A percentile compares a stretch with the other conserved stretches of the same genome.
Conservation (phyloP, 2,329 filamentous ascomycete genomes). For the Ascocoryne sarcoides region DNA sequence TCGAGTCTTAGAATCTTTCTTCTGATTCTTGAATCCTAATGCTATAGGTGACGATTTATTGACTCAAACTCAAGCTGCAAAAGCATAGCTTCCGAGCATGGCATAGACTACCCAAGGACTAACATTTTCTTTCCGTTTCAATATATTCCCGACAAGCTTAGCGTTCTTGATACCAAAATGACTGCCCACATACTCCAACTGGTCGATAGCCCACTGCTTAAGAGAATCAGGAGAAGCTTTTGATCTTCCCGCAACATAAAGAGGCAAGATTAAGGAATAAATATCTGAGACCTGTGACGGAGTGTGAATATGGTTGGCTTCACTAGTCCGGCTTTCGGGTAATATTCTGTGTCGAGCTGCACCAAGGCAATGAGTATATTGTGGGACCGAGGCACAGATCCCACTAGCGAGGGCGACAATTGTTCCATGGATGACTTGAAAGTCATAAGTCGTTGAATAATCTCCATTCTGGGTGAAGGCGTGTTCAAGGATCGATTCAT, state of each 20-base stretch:
- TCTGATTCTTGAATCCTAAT: too few species aligned
- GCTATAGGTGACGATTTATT: too few species aligned
- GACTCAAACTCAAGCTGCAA: too few species aligned
- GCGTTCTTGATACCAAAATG: constrained; percentile 15
- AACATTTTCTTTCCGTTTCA: constrained; percentile 2
- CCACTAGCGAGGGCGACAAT: constrained; percentile 1
- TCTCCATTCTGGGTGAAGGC: background rate
- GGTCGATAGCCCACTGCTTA: constrained; percentile 7
- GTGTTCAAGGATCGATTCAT: constrained; percentile 4
- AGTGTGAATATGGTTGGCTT: background rate
- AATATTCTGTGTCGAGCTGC: constrained; percentile 1
- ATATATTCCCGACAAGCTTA: constrained; percentile 9
- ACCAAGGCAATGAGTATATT: constrained; percentile 8
- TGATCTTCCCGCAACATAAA: constrained; percentile 8
- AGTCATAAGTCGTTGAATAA: background rate
- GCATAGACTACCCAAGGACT: constrained; percentile 9
- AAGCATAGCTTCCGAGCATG: constrained; percentile 13
- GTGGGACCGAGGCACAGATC: constrained; percentile 11
- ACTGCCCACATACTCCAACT: constrained; percentile 6
- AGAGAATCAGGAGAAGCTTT: background rate
- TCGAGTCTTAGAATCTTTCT: too few species aligned
- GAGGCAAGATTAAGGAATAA: constrained; percentile 10
- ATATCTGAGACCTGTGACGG: constrained; percentile 3
- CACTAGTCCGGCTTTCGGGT: too few species aligned
- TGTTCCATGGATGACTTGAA: background rate